A percentile compares a stretch with the other conserved stretches of the same genome.
phyloP scores from a whole-genome alignment of 768 basidiomycete species.

The Rhizopogon roseolus region DNA sequence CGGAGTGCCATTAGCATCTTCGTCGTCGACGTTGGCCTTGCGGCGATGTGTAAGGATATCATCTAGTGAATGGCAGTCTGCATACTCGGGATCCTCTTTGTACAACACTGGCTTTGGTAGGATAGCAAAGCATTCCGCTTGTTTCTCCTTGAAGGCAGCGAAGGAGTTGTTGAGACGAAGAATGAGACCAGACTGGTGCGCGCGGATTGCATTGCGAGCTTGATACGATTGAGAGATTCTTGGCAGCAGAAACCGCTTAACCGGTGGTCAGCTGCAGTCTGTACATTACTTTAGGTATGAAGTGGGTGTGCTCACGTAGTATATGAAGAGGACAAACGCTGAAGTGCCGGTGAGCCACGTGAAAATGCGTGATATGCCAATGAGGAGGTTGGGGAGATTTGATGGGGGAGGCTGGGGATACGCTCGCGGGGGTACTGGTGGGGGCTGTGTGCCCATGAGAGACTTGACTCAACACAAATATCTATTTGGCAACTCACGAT shows the following conservation, averaged over 20 bases:
- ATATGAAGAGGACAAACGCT: constrained; percentile 51
- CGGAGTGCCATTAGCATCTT: constrained; percentile 31
- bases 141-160: constrained; percentile 48
- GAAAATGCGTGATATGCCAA: constrained; percentile 55
- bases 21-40: constrained; percentile 1
- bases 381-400: constrained; percentile 59
- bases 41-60: constrained; percentile 24
- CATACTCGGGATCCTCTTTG: constrained; percentile 43
- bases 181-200: constrained; percentile 57
- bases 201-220: constrained; percentile 57
- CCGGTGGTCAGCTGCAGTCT: constrained; percentile 5
- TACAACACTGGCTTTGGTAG: constrained; percentile 51
- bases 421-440: constrained; percentile 61
- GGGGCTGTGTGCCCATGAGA: constrained; percentile 29
- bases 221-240: constrained; percentile 52
- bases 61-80: constrained; percentile 41
- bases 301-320: constrained; percentile 46
- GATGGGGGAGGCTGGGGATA: constrained; percentile 72
- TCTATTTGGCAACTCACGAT: constrained; percentile 35
- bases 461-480: not conserved
- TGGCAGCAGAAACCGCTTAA: constrained; percentile 65
- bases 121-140: constrained; percentile 48
- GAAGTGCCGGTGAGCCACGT: constrained; percentile 66
- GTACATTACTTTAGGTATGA: not conserved
- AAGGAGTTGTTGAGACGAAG: constrained; percentile 51